These are phyloP conservation scores for Aspergillus spinulosporus DNA, from an alignment of 2,329 filamentous ascomycete species.

Conservation along the genomic window DNA sequence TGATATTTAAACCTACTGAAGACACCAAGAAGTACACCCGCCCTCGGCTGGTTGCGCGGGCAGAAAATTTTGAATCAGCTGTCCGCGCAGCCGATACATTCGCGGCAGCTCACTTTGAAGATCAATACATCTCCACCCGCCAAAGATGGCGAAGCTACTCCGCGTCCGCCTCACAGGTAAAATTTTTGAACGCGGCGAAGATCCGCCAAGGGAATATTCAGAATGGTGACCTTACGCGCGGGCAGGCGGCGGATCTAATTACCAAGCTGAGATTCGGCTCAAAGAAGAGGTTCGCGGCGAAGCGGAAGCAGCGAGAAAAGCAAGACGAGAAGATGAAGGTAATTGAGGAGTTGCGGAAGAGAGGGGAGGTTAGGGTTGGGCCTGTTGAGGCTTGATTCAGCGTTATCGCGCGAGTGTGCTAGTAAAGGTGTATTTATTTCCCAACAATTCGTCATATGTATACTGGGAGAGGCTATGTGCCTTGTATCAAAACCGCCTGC, in stretches of 20 bases:
- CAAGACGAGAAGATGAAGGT: conserved; percentile 14
- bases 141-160: conserved; percentile 69
- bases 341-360: conserved; percentile 9
- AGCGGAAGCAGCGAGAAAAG: conserved; percentile 14
- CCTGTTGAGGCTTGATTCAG: conserved; percentile 2
- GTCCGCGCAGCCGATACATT: conserved; percentile 85
- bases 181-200: conserved; percentile 43
- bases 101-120: conserved; percentile 66
- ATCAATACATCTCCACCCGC: conserved; percentile 63
- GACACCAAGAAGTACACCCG: conserved; percentile 61
- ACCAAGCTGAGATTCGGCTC: conserved; percentile 87
- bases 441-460: no score
- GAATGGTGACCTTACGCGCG: conserved; percentile 65
- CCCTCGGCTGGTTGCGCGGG: conserved; percentile 67
- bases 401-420: background rate
- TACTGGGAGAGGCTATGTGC: no score
- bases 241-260: conserved; percentile 84
- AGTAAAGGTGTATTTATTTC: background rate
- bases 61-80: conserved; percentile 68
- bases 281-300: conserved; percentile 60
- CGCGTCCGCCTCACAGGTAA: conserved; percentile 56
- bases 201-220: conserved; percentile 24
- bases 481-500: no score
- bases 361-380: conserved; percentile 13
- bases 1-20: conserved; percentile 28